Conservation (phyloP, 2,329 filamentous ascomycete genomes). For the Xylariaceae sp. region DNA sequence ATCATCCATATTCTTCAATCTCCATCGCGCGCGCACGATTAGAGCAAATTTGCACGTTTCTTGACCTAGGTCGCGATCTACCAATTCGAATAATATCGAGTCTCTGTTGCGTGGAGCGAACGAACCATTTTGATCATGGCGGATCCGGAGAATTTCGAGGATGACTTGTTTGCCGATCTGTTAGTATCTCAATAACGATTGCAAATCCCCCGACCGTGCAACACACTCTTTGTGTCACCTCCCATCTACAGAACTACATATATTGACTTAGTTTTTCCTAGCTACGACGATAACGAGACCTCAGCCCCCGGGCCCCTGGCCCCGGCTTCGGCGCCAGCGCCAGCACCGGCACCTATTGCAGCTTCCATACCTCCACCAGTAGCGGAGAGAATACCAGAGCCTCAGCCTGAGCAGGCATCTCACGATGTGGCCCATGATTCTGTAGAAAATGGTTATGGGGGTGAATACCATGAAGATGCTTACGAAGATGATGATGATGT, state of each 20-base stretch:
- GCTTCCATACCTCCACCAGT: slow-evolving; percentile 35
- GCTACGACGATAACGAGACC: slow-evolving; percentile 72
- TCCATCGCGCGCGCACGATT: not conserved
- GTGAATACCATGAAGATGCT: slow-evolving; percentile 53
- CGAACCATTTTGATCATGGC: slow-evolving; percentile 64
- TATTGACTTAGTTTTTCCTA: slow-evolving; percentile 40
- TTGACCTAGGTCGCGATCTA: not conserved
- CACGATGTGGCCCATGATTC: slow-evolving; percentile 38
- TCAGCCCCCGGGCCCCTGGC: slow-evolving; percentile 46
- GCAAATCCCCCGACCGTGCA: not conserved
- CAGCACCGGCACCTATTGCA: slow-evolving; percentile 35
- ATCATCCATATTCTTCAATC: not conserved
- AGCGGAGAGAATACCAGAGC: slow-evolving; percentile 43
- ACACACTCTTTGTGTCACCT: not conserved
- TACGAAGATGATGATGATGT: slow-evolving; percentile 64
- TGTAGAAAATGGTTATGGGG: slow-evolving; percentile 45
- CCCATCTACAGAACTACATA: not conserved
- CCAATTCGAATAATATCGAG: not conserved
- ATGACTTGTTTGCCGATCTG: slow-evolving; percentile 96
- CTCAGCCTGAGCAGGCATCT: slow-evolving; percentile 42
- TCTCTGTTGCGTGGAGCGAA: not conserved
- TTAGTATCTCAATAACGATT: slow-evolving; percentile 55
- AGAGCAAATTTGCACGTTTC: not conserved
- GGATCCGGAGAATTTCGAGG: slow-evolving; percentile 82
- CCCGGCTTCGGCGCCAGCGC: slow-evolving; percentile 32